Evolutionary conservation across 1,284 basidiomycete genomes (phyloP), one percentile per base, ranked within the genome.

Genomic region (Sporisorium scitamineum): DNA sequence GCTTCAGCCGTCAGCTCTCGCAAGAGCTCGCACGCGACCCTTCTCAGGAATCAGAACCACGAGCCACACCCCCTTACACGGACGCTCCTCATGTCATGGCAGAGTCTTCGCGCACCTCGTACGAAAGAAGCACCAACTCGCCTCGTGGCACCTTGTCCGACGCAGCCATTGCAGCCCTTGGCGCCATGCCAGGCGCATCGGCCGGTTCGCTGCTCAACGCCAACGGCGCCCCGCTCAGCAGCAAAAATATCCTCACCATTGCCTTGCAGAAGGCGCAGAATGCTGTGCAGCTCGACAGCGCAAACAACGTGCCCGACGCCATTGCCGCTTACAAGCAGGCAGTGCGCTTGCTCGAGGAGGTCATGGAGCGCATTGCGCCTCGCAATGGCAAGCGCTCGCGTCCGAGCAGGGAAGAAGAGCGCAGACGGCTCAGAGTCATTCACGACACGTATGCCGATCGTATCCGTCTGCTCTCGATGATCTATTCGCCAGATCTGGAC

Each of bases 361-460:
- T 87, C 41, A 87, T 87, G 85, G 80, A 82, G 8, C 77, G 86
- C 18, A 85, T 87, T 26, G 80, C 86, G 26, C 82, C 84, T 16
- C 78, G 76, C 54, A 60, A 44, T 34, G 69, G 75, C 26, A 78
- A 78, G 45, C 76, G 79, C 29, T 68, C 77, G 16, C 76, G 74
- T 42, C 76, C 61, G 54, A 82, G 54, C 69, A 72, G 76, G 54
- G 84, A 80, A 76, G 86, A 87, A 52, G 86, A 87, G 66, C 79
- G 85, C 16, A 54, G 84, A 22, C 42, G 86, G 41, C 61, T 87
- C 13, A 60, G 69, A 32, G 85, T 86, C 22, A 87, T 87, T 45
- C 86, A 86, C 76, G 86, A 87, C 56, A 87, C 86, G 1, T 87
- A 87, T 65, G 82, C 82, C 24, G 86, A 87, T 56, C 83, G 86